Base-by-base conservation (phyloP, 2,329 filamentous ascomycete genomes). In the Didymosphaeria variabile region DNA sequence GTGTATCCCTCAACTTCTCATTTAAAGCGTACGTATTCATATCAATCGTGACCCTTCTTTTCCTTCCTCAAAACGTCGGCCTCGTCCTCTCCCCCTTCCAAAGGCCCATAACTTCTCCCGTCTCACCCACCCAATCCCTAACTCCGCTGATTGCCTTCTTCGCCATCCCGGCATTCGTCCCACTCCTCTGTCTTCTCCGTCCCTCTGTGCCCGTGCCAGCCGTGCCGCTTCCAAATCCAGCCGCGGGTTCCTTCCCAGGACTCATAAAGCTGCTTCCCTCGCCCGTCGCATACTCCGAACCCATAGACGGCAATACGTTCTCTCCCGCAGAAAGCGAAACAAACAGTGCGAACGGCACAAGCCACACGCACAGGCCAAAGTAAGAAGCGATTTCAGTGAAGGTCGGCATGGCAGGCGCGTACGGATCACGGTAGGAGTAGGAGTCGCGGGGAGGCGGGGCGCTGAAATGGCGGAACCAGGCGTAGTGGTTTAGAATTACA, bases 341-440 rank as follows among this genome's bases (percentile, higher is more conserved):
- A 74, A 99, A 99, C 15, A 99, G 85, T 17, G 94, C 89, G 75
- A 99, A 99, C 0, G 95, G 95, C 0, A 98, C 92, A 1, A 99
- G 85, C 95, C 95, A 99, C 0, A 99, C 94, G 72, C 94, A 97
- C 2, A 99, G 83, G 0, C 95, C 95, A 74, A 99, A 99, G 80
- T 95, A 99, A 0, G 92, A 94, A 0, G 95, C 93, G 47, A 98
- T 95, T 81, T 98, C 93, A 19, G 92, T 94, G 77, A 99, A 99
- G 40, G 87, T 90, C 0, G 95, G 95, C 47, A 93, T 84, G 12
- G 81, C 73, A 4, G 81, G 82, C 74, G 87, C 85, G 57, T 87
- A 86, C 3, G 85, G 72, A 55, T 73, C 82, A 19, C 40, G 29
- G 79, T 89, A 88, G 3, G 88, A 70, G 53, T 66, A 80, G 51